Percentiles rank a stretch among this genome's conserved stretches.
Evolutionary conservation across 2,329 filamentous ascomycete species (phyloP).

Genomic region (Pseudogymnoascus sp.): DNA sequence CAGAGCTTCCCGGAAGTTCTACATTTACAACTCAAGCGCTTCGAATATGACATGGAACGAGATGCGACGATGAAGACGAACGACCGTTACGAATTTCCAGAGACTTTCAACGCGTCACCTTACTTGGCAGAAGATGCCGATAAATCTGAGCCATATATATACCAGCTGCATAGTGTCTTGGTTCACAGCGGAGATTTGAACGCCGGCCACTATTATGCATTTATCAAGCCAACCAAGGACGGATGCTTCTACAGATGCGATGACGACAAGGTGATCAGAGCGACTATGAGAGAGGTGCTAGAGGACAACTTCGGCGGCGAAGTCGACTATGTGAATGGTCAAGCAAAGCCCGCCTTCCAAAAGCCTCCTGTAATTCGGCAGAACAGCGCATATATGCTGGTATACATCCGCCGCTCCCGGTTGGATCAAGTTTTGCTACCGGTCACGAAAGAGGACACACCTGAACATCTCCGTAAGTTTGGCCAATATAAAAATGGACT

Average conservation of each 20-base stretch:
- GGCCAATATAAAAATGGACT: constrained; percentile 10
- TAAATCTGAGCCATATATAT: constrained; percentile 79
- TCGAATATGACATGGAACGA: constrained; percentile 93
- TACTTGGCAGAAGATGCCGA: constrained; percentile 84
- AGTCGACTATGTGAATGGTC: constrained; percentile 46
- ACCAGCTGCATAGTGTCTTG: constrained; percentile 88
- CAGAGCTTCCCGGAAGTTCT: constrained; percentile 89
- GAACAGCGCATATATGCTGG: constrained; percentile 96
- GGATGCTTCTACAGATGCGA: constrained; percentile 96
- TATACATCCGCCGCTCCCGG: constrained; percentile 84
- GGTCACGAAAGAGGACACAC: constrained; percentile 71
- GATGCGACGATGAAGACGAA: constrained; percentile 99
- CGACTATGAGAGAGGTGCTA: constrained; percentile 80
- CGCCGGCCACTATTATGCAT: constrained; percentile 96
- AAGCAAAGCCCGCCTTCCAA: constrained; percentile 32
- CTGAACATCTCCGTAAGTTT: constrained; percentile 65
- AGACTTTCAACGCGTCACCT: constrained; percentile 73
- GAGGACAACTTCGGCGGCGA: constrained; percentile 97
- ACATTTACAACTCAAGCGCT: constrained; percentile 91
- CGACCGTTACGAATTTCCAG: constrained; percentile 83
- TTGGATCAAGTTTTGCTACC: constrained; percentile 75
- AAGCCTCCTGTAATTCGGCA: constrained; percentile 53
- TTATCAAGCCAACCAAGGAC: constrained; percentile 86
- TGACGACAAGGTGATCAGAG: constrained; percentile 93
- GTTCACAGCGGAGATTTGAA: constrained; percentile 96